Evolutionary conservation across 345 rosid species (phyloP).

Genomic region (Noccaea bulbosa): DNA sequence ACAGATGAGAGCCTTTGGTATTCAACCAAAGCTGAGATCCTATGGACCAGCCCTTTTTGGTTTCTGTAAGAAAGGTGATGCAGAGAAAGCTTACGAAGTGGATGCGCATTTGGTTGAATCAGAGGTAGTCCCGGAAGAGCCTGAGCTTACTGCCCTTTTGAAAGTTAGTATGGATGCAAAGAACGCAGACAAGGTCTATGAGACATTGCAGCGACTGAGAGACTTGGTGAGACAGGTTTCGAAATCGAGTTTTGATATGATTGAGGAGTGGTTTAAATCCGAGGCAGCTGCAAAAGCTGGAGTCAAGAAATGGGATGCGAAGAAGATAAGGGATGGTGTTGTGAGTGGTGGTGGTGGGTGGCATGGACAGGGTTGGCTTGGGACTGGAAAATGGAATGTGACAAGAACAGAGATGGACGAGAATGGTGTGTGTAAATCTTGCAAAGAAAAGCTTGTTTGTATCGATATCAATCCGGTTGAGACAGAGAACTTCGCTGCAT

Average conservation of each 20-base stretch:
- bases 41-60: constrained; percentile 89
- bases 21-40: constrained; percentile 79
- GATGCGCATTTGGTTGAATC: constrained; percentile 80
- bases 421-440: constrained; percentile 68
- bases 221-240: constrained; percentile 70
- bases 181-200: constrained; percentile 69
- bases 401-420: constrained; percentile 69
- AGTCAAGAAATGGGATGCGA: constrained; percentile 59
- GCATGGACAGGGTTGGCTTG: constrained; percentile 98
- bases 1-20: constrained; percentile 70
- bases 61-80: constrained; percentile 65
- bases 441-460: constrained; percentile 84
- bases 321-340: constrained; percentile 62
- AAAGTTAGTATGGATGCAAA: constrained; percentile 61
- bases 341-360: constrained; percentile 92
- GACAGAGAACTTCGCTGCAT: constrained; percentile 71
- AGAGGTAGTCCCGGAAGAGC: constrained; percentile 76
- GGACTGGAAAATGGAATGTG: constrained; percentile 76
- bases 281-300: constrained; percentile 63
- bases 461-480: constrained; percentile 91
- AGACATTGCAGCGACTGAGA: constrained; percentile 75
- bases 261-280: constrained; percentile 81
- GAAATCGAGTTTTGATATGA: constrained; percentile 53
- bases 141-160: constrained; percentile 83
- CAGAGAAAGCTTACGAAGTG: constrained; percentile 77